These are phyloP conservation scores for Botryobasidium botryosum DNA, from an alignment of 768 basidiomycete species.

Conservation along the genomic window DNA sequence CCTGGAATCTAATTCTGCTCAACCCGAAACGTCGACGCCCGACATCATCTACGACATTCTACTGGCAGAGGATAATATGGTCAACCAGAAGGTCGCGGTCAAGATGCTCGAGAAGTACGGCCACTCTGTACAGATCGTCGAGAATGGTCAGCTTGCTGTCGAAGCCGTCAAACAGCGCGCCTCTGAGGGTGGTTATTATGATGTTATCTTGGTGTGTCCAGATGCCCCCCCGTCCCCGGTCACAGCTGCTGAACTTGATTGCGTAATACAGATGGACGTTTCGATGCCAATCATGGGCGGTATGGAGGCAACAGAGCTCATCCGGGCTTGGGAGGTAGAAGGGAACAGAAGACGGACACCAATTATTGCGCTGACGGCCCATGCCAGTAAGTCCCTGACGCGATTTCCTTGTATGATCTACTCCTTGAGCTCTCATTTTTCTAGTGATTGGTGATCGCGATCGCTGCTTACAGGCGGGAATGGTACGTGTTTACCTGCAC, in stretches of 20 bases:
- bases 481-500: constrained; percentile 17
- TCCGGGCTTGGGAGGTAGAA: constrained; percentile 67
- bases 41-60: constrained; percentile 84
- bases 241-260: constrained; percentile 3
- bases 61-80: constrained; percentile 91
- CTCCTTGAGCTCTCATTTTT: too few relatives aligned
- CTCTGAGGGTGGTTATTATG: constrained; percentile 55
- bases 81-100: constrained; percentile 90
- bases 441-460: constrained; percentile 80
- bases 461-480: constrained; percentile 56
- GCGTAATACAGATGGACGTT: constrained; percentile 66
- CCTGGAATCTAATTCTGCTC: constrained; percentile 85
- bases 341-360: constrained; percentile 58
- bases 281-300: constrained; percentile 99
- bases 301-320: constrained; percentile 90
- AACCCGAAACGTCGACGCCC: constrained; percentile 69
- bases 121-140: constrained; percentile 89
- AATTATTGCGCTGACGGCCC: constrained; percentile 92
- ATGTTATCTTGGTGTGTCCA: constrained; percentile 70
- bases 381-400: constrained; percentile 56
- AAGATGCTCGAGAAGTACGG: constrained; percentile 95
- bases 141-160: constrained; percentile 88
- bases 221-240: not conserved
- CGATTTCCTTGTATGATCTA: not conserved
- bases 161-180: constrained; percentile 77